Evolutionary conservation across 2,329 filamentous ascomycete species (phyloP).

Genomic region (Hyphodiscus sp.): DNA sequence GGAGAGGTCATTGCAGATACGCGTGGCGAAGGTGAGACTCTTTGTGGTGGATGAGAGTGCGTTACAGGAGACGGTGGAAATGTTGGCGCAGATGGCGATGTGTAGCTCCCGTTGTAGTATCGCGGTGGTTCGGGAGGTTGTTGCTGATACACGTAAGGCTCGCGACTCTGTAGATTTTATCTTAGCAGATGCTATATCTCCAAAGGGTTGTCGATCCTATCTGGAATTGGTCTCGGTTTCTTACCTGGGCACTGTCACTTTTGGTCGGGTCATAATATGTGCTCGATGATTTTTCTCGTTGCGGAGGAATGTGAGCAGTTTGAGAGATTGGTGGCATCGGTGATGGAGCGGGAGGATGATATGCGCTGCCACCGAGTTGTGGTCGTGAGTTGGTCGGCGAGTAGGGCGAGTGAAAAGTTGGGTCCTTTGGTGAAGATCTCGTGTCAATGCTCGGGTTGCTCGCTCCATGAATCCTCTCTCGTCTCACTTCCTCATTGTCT

Average conservation of each 20-base stretch:
- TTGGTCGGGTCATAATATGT: conserved; percentile 39
- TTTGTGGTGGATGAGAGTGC: conserved; percentile 36
- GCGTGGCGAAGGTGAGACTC: conserved; percentile 26
- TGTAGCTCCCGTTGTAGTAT: conserved; percentile 45
- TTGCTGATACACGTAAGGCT: conserved; percentile 43
- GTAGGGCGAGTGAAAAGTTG: conserved; percentile 22
- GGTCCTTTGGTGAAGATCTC: conserved; percentile 21
- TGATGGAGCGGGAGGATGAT: conserved; percentile 22
- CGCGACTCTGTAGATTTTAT: conserved; percentile 37
- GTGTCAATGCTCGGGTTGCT: conserved; percentile 24
- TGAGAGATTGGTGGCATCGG: conserved; percentile 22
- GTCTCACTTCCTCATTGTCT: conserved; percentile 22
- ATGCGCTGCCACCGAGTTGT: conserved; percentile 26
- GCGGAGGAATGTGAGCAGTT: conserved; percentile 23
- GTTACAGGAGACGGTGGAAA: conserved; percentile 45
- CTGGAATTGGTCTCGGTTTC: conserved; percentile 8
- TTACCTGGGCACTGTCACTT: conserved; percentile 26
- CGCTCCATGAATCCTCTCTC: conserved; percentile 25
- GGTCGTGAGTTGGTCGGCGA: conserved; percentile 27
- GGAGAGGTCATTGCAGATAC: conserved; percentile 41
- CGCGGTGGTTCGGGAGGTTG: conserved; percentile 37
- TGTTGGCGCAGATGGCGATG: conserved; percentile 40
- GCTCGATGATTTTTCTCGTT: conserved; percentile 35
- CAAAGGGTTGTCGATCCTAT: neutral
- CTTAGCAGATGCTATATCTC: conserved; percentile 10